A percentile compares a stretch with the other conserved stretches of the same genome.
Evolutionary conservation across 345 rosid species (phyloP).

Genomic region (Sapria himalayana): DNA sequence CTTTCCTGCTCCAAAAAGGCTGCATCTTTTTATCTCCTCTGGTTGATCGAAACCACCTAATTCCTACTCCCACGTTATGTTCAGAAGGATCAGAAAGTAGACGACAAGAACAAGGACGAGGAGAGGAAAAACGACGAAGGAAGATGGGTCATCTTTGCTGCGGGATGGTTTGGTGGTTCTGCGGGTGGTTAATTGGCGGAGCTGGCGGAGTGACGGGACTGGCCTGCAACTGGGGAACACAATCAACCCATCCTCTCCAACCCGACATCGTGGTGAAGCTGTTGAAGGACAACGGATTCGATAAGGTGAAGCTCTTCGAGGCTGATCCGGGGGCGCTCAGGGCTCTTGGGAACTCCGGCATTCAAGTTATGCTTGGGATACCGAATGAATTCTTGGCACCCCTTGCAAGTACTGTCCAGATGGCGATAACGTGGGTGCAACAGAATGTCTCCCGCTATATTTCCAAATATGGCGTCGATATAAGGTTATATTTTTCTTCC

Average conservation of each 20-base stretch:
- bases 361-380: constrained; percentile 83
- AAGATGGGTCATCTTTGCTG: constrained; percentile 13
- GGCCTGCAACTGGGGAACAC: constrained; percentile 64
- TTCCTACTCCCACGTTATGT: constrained; percentile 1
- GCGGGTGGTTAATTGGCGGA: constrained; percentile 8
- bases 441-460: constrained; percentile 46
- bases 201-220: constrained; percentile 26
- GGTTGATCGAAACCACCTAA: not conserved
- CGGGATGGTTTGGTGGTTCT: constrained; percentile 8
- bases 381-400: constrained; percentile 56
- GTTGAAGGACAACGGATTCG: constrained; percentile 57
- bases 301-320: constrained; percentile 75
- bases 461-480: constrained; percentile 38
- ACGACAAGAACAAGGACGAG: not conserved
- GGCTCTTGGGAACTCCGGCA: constrained; percentile 75
- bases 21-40: constrained; percentile 9
- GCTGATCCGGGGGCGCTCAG: constrained; percentile 63
- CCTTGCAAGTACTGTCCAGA: constrained; percentile 31
- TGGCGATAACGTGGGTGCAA: constrained; percentile 50
- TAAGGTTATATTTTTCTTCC: constrained; percentile 21
- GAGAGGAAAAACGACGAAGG: not conserved
- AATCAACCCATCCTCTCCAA: constrained; percentile 45
- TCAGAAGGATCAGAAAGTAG: constrained; percentile 1
- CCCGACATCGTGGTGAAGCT: constrained; percentile 44
- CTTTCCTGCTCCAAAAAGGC: constrained; percentile 19